These are phyloP conservation scores for Sordaria brevicollis DNA, from an alignment of 495 filamentous ascomycete genomes.

Conservation along the genomic window DNA sequence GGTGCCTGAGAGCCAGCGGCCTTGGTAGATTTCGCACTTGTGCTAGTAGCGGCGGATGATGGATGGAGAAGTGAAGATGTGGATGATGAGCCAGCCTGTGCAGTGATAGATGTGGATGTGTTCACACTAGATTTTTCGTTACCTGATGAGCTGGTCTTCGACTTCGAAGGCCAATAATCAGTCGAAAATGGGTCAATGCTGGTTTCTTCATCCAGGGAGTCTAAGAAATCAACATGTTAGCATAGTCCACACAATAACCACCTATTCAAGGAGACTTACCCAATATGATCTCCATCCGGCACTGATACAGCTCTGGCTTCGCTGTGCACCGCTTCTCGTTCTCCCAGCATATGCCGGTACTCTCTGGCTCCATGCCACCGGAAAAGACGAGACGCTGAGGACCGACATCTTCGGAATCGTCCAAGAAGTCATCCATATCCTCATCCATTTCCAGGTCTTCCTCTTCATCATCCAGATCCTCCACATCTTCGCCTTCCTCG, in stretches of 20 bases:
- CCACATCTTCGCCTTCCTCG: conserved; percentile 50
- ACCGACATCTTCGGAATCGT: conserved; percentile 52
- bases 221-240: conserved; percentile 13
- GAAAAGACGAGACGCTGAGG: conserved; percentile 32
- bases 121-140: conserved; percentile 8
- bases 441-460: conserved; percentile 50
- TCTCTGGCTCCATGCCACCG: conserved; percentile 65
- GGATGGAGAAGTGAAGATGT: background rate
- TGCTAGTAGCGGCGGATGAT: background rate
- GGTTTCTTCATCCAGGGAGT: conserved; percentile 31
- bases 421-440: conserved; percentile 66
- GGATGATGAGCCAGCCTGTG: background rate
- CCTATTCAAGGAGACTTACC: conserved; percentile 36
- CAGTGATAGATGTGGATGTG: background rate
- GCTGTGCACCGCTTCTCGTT: conserved; percentile 34
- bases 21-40: background rate
- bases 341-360: conserved; percentile 76
- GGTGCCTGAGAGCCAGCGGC: background rate
- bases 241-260: background rate
- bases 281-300: conserved; percentile 62
- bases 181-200: conserved; percentile 78
- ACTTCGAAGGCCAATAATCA: conserved; percentile 57
- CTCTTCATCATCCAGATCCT: conserved; percentile 68
- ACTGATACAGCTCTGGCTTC: conserved; percentile 37
- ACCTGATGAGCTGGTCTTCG: conserved; percentile 10